These are phyloP conservation scores for Pezicula radicicola DNA, from an alignment of 2,329 filamentous ascomycete genomes.

Conservation along the genomic window DNA sequence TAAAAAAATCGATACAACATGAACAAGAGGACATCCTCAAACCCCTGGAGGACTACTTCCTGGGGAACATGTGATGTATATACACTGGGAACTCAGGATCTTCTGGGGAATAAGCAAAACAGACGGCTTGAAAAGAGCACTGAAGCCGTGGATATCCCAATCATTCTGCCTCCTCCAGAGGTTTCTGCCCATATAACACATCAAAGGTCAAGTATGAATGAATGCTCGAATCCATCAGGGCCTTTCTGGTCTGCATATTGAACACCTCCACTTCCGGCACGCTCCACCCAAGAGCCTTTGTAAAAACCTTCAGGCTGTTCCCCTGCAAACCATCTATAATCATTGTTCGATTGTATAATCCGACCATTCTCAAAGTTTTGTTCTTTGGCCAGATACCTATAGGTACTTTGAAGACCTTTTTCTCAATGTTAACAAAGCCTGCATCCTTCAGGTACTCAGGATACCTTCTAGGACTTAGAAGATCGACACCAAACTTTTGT, in stretches of 20 bases:
- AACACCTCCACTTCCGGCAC: not conserved
- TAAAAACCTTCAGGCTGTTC: not conserved
- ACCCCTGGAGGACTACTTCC: too few relatives aligned
- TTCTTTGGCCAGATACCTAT: constrained; percentile 50
- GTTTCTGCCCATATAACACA: not conserved
- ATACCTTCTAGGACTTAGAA: constrained; percentile 1
- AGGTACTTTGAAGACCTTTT: constrained; percentile 51
- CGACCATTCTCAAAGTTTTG: constrained; percentile 18
- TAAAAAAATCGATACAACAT: too few relatives aligned
- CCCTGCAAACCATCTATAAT: constrained; percentile 6
- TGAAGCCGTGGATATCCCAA: not conserved
- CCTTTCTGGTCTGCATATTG: not conserved
- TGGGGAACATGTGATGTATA: too few relatives aligned
- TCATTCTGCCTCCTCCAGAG: not conserved
- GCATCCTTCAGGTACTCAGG: constrained; percentile 4
- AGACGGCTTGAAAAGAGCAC: too few relatives aligned
- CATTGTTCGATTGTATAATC: constrained; percentile 10
- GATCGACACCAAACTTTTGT: constrained; percentile 5
- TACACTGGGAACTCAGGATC: too few relatives aligned
- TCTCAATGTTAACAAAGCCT: constrained; percentile 14
- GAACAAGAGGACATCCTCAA: too few relatives aligned
- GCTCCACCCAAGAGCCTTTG: not conserved
- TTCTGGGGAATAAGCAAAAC: too few relatives aligned
- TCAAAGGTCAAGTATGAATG: not conserved
- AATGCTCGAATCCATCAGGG: not conserved